phyloP scores from a whole-genome alignment of 306 rosid genomes.

The Delonix regia region DNA sequence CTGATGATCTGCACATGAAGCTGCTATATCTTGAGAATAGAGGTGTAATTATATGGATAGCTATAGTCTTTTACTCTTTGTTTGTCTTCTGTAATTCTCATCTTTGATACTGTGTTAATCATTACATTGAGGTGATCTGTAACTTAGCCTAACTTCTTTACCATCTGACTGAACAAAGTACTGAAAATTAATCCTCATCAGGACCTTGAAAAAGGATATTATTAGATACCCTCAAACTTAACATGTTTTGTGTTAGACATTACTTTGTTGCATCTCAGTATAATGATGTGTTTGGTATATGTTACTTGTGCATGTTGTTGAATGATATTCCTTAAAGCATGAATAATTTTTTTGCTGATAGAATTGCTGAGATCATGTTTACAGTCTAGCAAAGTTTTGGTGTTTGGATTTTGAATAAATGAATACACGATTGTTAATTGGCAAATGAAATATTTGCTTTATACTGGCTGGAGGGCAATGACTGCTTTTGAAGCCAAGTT shows the following conservation, averaged over 20 bases:
- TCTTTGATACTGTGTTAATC: conserved; percentile 15
- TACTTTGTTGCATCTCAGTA: not conserved
- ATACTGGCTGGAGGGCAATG: not conserved
- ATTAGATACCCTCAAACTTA: not conserved
- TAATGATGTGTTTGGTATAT: not conserved
- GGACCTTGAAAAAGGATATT: not conserved
- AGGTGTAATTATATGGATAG: conserved; percentile 52
- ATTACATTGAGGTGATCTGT: not conserved
- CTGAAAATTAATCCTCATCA: not conserved
- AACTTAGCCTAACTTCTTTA: not conserved
- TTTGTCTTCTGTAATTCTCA: conserved; percentile 14
- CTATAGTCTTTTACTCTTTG: not conserved
- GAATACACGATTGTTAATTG: not conserved
- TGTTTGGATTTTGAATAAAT: not conserved
- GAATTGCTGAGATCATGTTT: not conserved
- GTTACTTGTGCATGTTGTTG: not conserved
- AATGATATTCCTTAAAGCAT: no score
- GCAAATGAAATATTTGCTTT: conserved; percentile 1
- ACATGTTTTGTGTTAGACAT: no score
- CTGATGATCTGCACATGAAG: conserved; percentile 71
- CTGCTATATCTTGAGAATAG: conserved; percentile 82
- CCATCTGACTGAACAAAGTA: not conserved
- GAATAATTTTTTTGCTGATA: no score
- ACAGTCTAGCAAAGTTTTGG: not conserved
- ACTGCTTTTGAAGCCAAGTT: not conserved